Conservation (phyloP, 164 flowering plant genomes). For the Magnolia changhungtana region DNA sequence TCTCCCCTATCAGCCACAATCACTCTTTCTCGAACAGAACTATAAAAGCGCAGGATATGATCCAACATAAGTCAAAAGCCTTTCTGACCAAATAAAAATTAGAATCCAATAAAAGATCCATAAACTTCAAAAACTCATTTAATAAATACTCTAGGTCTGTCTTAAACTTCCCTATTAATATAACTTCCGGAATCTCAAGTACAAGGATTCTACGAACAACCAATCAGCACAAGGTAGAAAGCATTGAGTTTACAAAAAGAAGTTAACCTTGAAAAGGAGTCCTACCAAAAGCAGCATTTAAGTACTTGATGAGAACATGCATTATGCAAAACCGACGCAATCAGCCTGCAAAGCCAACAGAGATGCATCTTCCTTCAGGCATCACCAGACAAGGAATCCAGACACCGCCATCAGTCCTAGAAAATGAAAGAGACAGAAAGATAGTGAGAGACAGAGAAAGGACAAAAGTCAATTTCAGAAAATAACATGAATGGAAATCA, state of each 20-base stretch:
- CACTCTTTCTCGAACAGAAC: conserved; percentile 16
- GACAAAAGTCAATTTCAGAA: background rate
- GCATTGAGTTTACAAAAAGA: conserved; percentile 18
- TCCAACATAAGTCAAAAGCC: conserved; percentile 24
- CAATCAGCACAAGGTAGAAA: conserved; percentile 2
- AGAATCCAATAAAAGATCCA: background rate
- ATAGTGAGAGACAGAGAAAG: background rate
- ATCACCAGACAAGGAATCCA: background rate
- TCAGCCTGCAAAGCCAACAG: background rate
- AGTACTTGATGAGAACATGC: conserved; percentile 15
- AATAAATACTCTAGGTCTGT: background rate
- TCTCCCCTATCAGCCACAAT: conserved; percentile 23
- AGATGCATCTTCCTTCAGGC: background rate
- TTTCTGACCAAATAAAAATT: background rate
- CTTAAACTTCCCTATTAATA: background rate
- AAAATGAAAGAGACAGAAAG: conserved; percentile 4
- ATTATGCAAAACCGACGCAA: background rate
- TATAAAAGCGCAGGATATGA: conserved; percentile 44
- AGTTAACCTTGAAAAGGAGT: conserved; percentile 19
- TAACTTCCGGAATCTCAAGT: background rate
- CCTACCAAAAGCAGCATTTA: conserved; percentile 25
- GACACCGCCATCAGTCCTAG: conserved; percentile 32
- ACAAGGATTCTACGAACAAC: background rate
- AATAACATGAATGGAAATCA: background rate
- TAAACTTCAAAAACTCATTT: background rate